Evolutionary conservation across 805 yeast genomes (phyloP).

Genomic region (Lipomyces chichibuensis): DNA sequence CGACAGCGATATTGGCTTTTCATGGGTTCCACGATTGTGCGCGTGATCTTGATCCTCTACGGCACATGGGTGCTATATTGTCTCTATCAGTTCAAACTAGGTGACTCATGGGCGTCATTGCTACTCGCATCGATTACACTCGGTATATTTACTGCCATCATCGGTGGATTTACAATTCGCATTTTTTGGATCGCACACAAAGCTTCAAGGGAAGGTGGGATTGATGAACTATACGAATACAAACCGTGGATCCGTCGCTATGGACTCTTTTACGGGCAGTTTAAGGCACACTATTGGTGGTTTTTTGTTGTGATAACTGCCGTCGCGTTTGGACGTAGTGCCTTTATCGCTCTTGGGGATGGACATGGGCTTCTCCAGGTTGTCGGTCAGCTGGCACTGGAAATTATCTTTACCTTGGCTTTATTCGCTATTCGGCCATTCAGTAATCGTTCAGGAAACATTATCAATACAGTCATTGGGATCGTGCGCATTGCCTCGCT

Average conservation of each 20-base stretch:
- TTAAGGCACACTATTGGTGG: slow-evolving; percentile 44
- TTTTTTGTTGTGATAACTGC: slow-evolving; percentile 39
- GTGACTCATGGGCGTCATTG: slow-evolving; percentile 43
- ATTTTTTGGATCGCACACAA: slow-evolving; percentile 39
- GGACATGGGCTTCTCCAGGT: slow-evolving; percentile 44
- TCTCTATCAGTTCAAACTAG: slow-evolving; percentile 42
- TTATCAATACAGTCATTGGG: slow-evolving; percentile 41
- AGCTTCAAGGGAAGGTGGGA: slow-evolving; percentile 37
- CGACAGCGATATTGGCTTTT: slow-evolving; percentile 39
- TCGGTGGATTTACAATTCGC: slow-evolving; percentile 38
- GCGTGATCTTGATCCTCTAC: slow-evolving; percentile 42
- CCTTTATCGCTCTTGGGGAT: slow-evolving; percentile 43
- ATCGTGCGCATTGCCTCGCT: slow-evolving; percentile 41
- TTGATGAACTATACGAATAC: slow-evolving; percentile 39
- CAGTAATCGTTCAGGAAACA: slow-evolving; percentile 41
- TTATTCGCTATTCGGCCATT: slow-evolving; percentile 40
- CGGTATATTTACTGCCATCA: slow-evolving; percentile 38
- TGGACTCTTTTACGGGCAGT: slow-evolving; percentile 45
- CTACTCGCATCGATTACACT: slow-evolving; percentile 42
- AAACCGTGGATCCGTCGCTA: slow-evolving; percentile 43
- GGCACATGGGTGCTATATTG: slow-evolving; percentile 44
- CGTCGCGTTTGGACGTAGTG: slow-evolving; percentile 41
- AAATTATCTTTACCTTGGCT: slow-evolving; percentile 36
- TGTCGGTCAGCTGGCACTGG: slow-evolving; percentile 43
- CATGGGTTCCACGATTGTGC: slow-evolving; percentile 38